Base-by-base conservation (phyloP, 306 rosid species). In the Citrullus mucosospermus region DNA sequence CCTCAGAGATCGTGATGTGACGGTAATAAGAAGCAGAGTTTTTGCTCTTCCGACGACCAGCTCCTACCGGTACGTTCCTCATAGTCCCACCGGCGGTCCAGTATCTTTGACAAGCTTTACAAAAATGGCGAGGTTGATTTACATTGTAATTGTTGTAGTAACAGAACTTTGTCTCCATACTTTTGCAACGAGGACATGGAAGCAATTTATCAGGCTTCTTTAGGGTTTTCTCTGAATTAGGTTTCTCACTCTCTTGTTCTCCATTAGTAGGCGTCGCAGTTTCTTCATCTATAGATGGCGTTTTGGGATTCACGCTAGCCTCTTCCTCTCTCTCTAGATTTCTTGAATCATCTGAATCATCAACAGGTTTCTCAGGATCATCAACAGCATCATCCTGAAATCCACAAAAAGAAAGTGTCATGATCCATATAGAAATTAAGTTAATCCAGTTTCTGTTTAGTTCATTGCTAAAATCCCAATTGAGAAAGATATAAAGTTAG, bases 21-120 rank as follows among this genome's bases (percentile, higher is more conserved):
- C 87, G 91, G 63, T 84, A 89, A 51, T 82, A 90, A 0, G 89
- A 80, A 56, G 87, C 39, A 20, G 94, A 88, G 88, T 84, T 93
- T 90, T 90, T 93, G 88, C 85, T 91, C 87, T 89, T 93, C 56
- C 98, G 85, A 38, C 98, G 86, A 13, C 98, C 98, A 16, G 98
- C 98, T 5, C 98, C 98, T 1, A 93, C 96, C 0, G 98, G 97
- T 17, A 93, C 98, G 85, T 91, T 93, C 85, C 97, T 88, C 97
- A 93, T 91, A 44, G 91, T 88, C 48, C 98, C 97, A 3, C 98
- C 98, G 0, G 97, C 96, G 13, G 97, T 93, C 98, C 98, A 93
- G 85, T 93, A 93, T 83, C 98, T 85, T 76, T 93, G 98, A 78
- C 98, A 93, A 16, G 93, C 89, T 81, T 93, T 93, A 83, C 98